phyloP scores from a whole-genome alignment of 2,329 filamentous ascomycete genomes.

The Colletotrichum eremochloae region DNA sequence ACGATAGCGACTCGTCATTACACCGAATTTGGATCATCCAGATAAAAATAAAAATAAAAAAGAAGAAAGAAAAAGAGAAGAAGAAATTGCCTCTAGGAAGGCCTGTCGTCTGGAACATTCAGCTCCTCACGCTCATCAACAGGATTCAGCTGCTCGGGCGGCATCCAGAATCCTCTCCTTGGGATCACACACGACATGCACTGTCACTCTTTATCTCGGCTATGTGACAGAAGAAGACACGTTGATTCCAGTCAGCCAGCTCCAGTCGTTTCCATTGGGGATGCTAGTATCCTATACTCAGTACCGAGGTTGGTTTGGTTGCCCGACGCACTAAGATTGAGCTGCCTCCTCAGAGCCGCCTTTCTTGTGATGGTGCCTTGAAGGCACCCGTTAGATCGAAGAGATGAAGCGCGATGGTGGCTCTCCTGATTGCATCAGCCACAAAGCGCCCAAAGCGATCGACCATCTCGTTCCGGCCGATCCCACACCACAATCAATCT shows the following conservation, averaged over 20 bases:
- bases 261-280: not conserved
- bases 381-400: slow-evolving; percentile 13
- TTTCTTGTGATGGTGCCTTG: not conserved
- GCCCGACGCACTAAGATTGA: slow-evolving; percentile 14
- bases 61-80: too few relatives aligned
- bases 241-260: not conserved
- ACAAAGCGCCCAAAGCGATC: slow-evolving; percentile 12
- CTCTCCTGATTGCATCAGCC: not conserved
- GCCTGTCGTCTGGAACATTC: not conserved
- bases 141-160: not conserved
- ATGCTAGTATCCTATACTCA: not conserved
- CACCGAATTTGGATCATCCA: slow-evolving; percentile 16
- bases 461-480: slow-evolving; percentile 10
- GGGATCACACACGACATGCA: not conserved
- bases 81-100: not conserved
- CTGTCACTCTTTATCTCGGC: not conserved
- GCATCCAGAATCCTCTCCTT: not conserved
- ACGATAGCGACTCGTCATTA: slow-evolving; percentile 30
- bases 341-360: slow-evolving; percentile 2
- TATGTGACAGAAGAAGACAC: not conserved
- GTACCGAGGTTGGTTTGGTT: slow-evolving; percentile 12
- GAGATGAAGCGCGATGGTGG: slow-evolving; percentile 4
- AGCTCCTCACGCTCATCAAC: not conserved
- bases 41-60: not conserved
- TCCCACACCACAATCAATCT: slow-evolving; percentile 25